Conservation (phyloP, 2,329 filamentous ascomycete species). For the Colletotrichum falcatum region DNA sequence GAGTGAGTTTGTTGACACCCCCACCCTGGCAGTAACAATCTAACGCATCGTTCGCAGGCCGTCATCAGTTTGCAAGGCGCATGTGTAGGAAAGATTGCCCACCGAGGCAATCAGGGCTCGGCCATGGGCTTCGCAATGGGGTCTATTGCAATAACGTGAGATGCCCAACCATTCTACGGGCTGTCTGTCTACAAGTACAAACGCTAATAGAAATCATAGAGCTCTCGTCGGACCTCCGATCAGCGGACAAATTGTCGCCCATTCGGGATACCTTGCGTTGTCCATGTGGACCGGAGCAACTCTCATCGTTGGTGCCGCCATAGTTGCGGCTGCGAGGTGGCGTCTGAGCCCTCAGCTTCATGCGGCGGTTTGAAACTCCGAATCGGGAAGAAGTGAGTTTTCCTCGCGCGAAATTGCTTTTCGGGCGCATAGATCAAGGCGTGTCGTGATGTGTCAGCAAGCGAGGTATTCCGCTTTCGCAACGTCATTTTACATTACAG, state of each 20-base stretch:
- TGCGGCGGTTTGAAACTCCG: neutral
- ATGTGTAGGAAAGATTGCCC: conserved; percentile 57
- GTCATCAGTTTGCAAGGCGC: conserved; percentile 60
- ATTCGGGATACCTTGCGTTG: conserved; percentile 55
- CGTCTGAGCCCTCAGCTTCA: conserved; percentile 1
- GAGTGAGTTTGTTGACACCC: conserved; percentile 46
- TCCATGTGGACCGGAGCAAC: conserved; percentile 53
- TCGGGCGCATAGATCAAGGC: too few relatives aligned
- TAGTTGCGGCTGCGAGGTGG: conserved; percentile 44
- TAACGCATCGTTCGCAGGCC: conserved; percentile 52
- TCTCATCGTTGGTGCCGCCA: conserved; percentile 47
- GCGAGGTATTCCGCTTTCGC: too few relatives aligned
- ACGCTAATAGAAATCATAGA: conserved; percentile 41
- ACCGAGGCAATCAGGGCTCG: conserved; percentile 52
- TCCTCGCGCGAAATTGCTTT: neutral
- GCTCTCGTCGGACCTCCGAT: conserved; percentile 57
- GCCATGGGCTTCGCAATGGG: conserved; percentile 57
- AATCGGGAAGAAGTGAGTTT: too few relatives aligned
- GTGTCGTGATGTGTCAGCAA: too few relatives aligned
- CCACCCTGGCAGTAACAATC: conserved; percentile 46
- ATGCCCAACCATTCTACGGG: conserved; percentile 4
- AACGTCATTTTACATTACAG: too few relatives aligned
- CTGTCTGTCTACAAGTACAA: neutral
- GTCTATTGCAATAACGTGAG: conserved; percentile 56
- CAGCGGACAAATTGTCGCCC: conserved; percentile 52